Evolutionary conservation across 2,329 filamentous ascomycete species (phyloP).

Genomic region (Aspergillus alliaceus): DNA sequence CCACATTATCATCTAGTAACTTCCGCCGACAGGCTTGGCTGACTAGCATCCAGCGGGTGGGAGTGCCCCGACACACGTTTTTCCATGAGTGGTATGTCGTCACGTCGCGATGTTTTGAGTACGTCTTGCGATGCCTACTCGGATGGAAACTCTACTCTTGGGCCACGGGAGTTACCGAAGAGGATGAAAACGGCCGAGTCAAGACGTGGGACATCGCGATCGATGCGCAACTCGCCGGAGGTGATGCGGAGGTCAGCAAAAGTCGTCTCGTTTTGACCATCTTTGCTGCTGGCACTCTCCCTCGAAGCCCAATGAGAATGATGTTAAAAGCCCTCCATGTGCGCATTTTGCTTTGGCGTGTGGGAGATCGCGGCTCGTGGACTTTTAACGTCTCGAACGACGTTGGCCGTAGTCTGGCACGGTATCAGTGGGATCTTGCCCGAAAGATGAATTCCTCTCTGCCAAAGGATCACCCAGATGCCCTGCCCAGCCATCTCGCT

Average conservation of each 20-base stretch:
- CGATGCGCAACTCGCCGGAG: conserved; percentile 87
- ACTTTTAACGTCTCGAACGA: conserved; percentile 65
- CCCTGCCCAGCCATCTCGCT: conserved; percentile 74
- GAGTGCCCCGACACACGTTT: conserved; percentile 85
- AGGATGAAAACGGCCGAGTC: conserved; percentile 81
- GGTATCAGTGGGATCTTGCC: conserved; percentile 78
- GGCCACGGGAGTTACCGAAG: conserved; percentile 76
- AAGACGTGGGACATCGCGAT: conserved; percentile 93
- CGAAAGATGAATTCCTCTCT: conserved; percentile 56
- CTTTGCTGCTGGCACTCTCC: conserved; percentile 82
- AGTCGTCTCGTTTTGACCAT: conserved; percentile 82
- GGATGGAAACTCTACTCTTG: conserved; percentile 75
- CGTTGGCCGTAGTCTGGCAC: conserved; percentile 71
- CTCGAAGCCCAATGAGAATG: conserved; percentile 75
- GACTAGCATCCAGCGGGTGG: conserved; percentile 87
- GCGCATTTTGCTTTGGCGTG: conserved; percentile 82
- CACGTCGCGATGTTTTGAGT: conserved; percentile 75
- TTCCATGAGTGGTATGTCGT: conserved; percentile 81
- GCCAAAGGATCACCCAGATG: conserved; percentile 59
- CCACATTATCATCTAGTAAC: conserved; percentile 68
- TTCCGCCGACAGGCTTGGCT: conserved; percentile 88
- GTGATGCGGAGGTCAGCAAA: conserved; percentile 85
- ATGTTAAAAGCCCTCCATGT: conserved; percentile 94
- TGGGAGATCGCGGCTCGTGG: conserved; percentile 65
- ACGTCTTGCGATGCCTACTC: conserved; percentile 74